A percentile compares a stretch with the other conserved stretches of the same genome.
Conservation (phyloP, 169 alveolate species). For the Plasmodium berghei region DNA sequence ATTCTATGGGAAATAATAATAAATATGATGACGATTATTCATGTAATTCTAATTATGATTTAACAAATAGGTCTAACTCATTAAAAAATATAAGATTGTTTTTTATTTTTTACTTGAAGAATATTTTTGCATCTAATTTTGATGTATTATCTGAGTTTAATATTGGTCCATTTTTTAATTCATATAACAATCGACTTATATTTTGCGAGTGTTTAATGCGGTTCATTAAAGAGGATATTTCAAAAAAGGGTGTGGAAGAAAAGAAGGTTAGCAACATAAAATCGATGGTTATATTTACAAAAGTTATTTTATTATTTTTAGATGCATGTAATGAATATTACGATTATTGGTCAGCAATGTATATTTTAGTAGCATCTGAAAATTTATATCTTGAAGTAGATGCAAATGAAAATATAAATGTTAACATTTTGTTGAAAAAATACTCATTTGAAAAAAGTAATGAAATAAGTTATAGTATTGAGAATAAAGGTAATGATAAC, state of each 20-base stretch:
- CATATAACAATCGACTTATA: conserved; percentile 33
- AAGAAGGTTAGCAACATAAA: conserved; percentile 3
- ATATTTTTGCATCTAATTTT: conserved; percentile 36
- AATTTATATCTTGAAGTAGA: conserved; percentile 52
- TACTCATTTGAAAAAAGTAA: neutral
- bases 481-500: neutral
- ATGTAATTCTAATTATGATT: neutral
- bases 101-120: conserved; percentile 49
- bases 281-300: conserved; percentile 47
- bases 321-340: conserved; percentile 43
- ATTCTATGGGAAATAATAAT: neutral
- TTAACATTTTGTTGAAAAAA: conserved; percentile 2
- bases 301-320: conserved; percentile 54
- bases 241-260: no score
- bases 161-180: conserved; percentile 20
- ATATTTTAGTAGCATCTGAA: conserved; percentile 65
- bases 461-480: neutral
- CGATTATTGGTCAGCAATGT: conserved; percentile 67
- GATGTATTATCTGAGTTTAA: conserved; percentile 32
- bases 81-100: conserved; percentile 57
- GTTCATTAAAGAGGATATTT: conserved; percentile 18
- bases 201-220: conserved; percentile 67
- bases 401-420: conserved; percentile 16
- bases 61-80: conserved; percentile 2
- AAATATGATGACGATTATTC: neutral